Conservation (phyloP, 495 filamentous ascomycete genomes). For the Zalerion maritima region DNA sequence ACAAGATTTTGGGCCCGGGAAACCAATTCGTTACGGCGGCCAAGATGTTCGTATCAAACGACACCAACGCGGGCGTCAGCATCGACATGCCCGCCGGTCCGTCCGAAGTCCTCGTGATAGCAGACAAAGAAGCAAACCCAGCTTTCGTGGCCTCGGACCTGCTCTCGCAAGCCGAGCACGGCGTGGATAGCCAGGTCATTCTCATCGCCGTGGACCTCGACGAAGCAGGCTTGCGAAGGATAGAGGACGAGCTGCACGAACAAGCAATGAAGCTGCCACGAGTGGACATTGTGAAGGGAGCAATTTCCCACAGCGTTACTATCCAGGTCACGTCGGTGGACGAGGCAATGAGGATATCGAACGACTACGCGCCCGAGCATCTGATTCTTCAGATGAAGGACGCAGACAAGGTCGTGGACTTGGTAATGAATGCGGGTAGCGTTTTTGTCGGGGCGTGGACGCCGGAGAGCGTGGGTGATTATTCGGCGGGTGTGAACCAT, state of each 20-base stretch:
- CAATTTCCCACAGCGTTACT: slow-evolving; percentile 81
- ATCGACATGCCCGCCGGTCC: slow-evolving; percentile 99
- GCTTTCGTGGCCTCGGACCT: slow-evolving; percentile 93
- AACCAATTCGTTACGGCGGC: slow-evolving; percentile 98
- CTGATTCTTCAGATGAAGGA: slow-evolving; percentile 78
- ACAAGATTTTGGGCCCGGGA: slow-evolving; percentile 95
- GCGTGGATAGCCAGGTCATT: slow-evolving; percentile 87
- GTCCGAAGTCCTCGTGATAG: slow-evolving; percentile 89
- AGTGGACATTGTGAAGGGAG: slow-evolving; percentile 84
- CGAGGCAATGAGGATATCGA: slow-evolving; percentile 78
- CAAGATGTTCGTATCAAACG: slow-evolving; percentile 95
- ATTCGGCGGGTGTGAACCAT: slow-evolving; percentile 95
- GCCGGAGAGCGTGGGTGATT: slow-evolving; percentile 92
- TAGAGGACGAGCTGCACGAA: slow-evolving; percentile 78
- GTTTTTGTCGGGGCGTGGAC: slow-evolving; percentile 95
- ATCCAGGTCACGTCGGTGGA: slow-evolving; percentile 64
- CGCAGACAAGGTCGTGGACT: slow-evolving; percentile 51
- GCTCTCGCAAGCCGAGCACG: slow-evolving; percentile 91
- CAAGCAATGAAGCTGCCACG: slow-evolving; percentile 83
- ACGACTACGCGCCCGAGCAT: slow-evolving; percentile 94
- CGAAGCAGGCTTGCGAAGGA: slow-evolving; percentile 55
- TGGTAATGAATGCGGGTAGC: slow-evolving; percentile 88
- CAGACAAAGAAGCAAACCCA: slow-evolving; percentile 80
- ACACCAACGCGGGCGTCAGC: slow-evolving; percentile 83
- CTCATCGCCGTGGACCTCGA: slow-evolving; percentile 72